These are phyloP conservation scores for Cicer bijugum DNA, from an alignment of 306 rosid species.

Conservation along the genomic window DNA sequence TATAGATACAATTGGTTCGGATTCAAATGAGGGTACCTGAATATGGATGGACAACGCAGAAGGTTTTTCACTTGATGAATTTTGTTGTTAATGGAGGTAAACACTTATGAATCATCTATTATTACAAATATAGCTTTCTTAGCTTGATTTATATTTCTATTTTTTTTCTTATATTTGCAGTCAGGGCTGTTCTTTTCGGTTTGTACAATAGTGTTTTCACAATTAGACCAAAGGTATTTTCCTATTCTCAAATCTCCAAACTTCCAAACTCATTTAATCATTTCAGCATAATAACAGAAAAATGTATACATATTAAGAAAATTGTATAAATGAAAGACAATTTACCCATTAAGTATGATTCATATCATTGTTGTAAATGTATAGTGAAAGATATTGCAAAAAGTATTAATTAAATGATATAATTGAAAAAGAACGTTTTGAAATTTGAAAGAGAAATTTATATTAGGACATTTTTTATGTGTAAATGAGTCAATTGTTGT, in stretches of 20 bases:
- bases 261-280: not conserved
- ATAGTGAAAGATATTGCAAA: too few relatives aligned
- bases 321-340: too few relatives aligned
- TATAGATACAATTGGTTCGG: slow-evolving; percentile 67
- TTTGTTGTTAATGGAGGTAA: slow-evolving; percentile 74
- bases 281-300: too few relatives aligned
- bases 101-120: slow-evolving; percentile 34
- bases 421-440: too few relatives aligned
- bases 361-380: too few relatives aligned
- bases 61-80: slow-evolving; percentile 84
- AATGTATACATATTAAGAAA: too few relatives aligned
- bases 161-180: slow-evolving; percentile 49
- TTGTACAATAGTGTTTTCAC: slow-evolving; percentile 57
- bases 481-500: too few relatives aligned
- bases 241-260: slow-evolving; percentile 21
- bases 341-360: too few relatives aligned
- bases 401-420: too few relatives aligned
- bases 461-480: too few relatives aligned
- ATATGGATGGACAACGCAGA: slow-evolving; percentile 85
- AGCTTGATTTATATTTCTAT: not conserved
- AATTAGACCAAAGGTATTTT: slow-evolving; percentile 63
- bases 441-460: too few relatives aligned
- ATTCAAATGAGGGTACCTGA: slow-evolving; percentile 78
- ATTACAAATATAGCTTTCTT: not conserved
- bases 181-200: slow-evolving; percentile 73